These are phyloP conservation scores for Podospora conica DNA, from an alignment of 495 filamentous ascomycete species.

Conservation along the genomic window DNA sequence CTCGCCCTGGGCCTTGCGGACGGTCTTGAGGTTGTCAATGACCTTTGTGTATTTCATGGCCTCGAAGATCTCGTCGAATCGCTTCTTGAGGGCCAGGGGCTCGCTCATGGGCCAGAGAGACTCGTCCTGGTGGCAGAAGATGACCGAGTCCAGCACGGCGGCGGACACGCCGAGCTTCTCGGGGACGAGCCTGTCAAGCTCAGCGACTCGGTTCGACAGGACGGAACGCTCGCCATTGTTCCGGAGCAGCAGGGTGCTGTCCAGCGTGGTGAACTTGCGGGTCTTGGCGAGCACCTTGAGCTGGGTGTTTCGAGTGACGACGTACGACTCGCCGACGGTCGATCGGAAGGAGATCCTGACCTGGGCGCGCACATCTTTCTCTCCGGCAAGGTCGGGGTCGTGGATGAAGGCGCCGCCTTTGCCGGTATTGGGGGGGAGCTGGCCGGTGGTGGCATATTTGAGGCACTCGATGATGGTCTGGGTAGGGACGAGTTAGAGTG, in stretches of 20 bases:
- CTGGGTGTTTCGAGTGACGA: constrained; percentile 74
- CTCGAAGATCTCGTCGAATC: constrained; percentile 97
- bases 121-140: constrained; percentile 98
- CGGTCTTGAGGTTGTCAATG: constrained; percentile 82
- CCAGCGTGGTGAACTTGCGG: constrained; percentile 68
- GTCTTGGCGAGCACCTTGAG: constrained; percentile 78
- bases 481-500: constrained; percentile 25
- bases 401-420: constrained; percentile 94
- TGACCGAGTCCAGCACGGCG: constrained; percentile 85
- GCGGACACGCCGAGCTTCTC: constrained; percentile 84
- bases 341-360: constrained; percentile 82
- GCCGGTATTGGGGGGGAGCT: constrained; percentile 80
- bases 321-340: constrained; percentile 67
- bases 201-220: constrained; percentile 69
- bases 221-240: constrained; percentile 72
- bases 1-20: constrained; percentile 77
- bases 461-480: constrained; percentile 96
- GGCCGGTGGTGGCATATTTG: constrained; percentile 94
- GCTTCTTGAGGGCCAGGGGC: constrained; percentile 75
- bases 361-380: constrained; percentile 86
- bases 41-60: constrained; percentile 94
- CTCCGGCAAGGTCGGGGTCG: constrained; percentile 84
- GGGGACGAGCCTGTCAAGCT: constrained; percentile 78
- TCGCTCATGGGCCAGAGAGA: constrained; percentile 98
- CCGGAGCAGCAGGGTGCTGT: constrained; percentile 66